A percentile compares a stretch with the other conserved stretches of the same genome.
Evolutionary conservation across 305 asterid species (phyloP).

Genomic region (Plantago coronopus): DNA sequence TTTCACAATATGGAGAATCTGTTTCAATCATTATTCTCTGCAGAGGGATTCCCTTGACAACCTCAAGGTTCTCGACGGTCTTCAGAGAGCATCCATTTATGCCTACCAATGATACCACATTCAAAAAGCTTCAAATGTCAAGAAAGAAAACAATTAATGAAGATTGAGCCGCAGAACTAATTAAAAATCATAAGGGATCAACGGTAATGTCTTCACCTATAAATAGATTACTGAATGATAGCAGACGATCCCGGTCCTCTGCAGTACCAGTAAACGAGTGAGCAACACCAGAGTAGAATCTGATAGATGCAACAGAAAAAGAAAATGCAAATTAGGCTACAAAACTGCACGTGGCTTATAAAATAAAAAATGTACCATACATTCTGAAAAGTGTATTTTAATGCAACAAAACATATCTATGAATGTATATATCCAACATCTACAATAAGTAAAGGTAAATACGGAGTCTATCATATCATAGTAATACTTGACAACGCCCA

Average conservation of each 20-base stretch:
- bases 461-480: too few species aligned
- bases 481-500: background rate
- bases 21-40: constrained; percentile 92
- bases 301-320: constrained; percentile 24
- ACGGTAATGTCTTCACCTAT: constrained; percentile 47
- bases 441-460: background rate
- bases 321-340: constrained; percentile 5
- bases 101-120: constrained; percentile 38
- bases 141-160: background rate
- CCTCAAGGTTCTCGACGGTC: constrained; percentile 77
- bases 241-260: constrained; percentile 74
- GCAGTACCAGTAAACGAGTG: constrained; percentile 93
- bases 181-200: constrained; percentile 17
- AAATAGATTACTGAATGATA: constrained; percentile 59
- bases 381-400: constrained; percentile 1
- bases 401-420: background rate
- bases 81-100: constrained; percentile 85
- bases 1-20: constrained; percentile 94
- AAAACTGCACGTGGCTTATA: constrained; percentile 1
- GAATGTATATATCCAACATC: background rate
- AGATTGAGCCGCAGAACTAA: constrained; percentile 9
- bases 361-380: too few species aligned
- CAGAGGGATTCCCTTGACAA: constrained; percentile 72
- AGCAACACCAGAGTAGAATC: constrained; percentile 80
- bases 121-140: constrained; percentile 4